These are phyloP conservation scores for Plasmodium vivax DNA, from an alignment of 169 alveolate species.

Conservation along the genomic window DNA sequence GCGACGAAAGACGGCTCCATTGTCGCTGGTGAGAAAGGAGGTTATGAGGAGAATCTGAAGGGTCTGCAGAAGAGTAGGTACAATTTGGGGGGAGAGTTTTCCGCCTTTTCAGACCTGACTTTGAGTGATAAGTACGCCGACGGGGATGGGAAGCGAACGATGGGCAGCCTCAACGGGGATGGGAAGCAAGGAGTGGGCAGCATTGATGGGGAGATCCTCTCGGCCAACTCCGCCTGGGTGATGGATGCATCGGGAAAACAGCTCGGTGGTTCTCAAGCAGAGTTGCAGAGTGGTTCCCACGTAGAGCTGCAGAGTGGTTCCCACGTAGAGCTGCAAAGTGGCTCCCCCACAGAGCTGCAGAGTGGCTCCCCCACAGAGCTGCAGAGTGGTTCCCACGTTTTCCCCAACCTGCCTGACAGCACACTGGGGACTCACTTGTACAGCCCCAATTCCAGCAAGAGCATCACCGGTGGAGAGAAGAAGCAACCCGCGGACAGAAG, in stretches of 20 bases:
- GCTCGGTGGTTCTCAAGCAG: neutral
- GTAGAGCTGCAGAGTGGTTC: neutral
- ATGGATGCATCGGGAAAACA: neutral
- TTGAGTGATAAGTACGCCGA: neutral
- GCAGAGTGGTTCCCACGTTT: neutral
- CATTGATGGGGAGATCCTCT: neutral
- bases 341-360: too few species aligned
- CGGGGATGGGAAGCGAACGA: neutral
- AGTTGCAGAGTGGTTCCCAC: neutral
- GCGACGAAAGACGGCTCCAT: neutral
- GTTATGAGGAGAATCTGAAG: neutral
- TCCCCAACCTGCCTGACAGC: neutral
- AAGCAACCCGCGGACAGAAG: neutral
- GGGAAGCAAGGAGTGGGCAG: neutral
- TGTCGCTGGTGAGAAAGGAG: neutral
- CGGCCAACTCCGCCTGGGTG: neutral
- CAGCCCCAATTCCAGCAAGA: neutral
- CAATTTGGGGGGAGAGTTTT: neutral
- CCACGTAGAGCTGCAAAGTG: neutral
- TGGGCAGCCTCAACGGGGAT: neutral
- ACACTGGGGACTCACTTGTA: neutral
- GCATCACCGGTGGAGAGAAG: neutral
- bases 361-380: too few species aligned
- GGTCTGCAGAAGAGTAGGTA: neutral
- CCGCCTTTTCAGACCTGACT: neutral